These are phyloP conservation scores for Aspergillus kassunensis DNA, from an alignment of 495 filamentous ascomycete species.

Conservation along the genomic window DNA sequence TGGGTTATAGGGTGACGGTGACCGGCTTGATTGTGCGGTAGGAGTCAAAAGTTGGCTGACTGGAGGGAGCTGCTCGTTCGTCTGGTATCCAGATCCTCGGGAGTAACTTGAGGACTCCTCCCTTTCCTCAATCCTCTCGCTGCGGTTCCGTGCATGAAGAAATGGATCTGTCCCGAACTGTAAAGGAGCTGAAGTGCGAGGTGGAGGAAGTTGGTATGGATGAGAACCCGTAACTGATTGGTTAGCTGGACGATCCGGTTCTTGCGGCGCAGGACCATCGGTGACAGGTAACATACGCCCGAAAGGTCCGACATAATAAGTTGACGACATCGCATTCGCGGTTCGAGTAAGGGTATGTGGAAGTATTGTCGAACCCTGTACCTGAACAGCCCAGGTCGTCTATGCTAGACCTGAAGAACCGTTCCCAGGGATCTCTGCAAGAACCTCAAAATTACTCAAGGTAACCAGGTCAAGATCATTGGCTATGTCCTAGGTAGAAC, in stretches of 20 bases:
- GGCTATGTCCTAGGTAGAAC: no score
- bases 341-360: background rate
- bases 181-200: constrained; percentile 36
- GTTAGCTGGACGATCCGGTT: constrained; percentile 33
- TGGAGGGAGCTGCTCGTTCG: constrained; percentile 41
- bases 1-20: constrained; percentile 28
- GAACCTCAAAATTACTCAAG: no score
- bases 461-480: no score
- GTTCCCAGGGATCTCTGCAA: no score
- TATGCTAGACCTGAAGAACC: background rate
- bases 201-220: constrained; percentile 50
- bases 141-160: constrained; percentile 30
- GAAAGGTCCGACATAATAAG: constrained; percentile 45
- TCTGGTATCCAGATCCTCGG: constrained; percentile 17
- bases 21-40: constrained; percentile 25
- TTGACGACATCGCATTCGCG: constrained; percentile 33
- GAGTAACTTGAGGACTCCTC: constrained; percentile 14
- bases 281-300: constrained; percentile 45
- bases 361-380: no score
- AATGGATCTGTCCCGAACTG: constrained; percentile 44
- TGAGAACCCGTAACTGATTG: constrained; percentile 33
- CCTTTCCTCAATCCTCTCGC: constrained; percentile 26
- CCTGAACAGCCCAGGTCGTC: background rate
- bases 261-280: constrained; percentile 28
- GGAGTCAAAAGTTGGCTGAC: constrained; percentile 47